Base-by-base conservation (phyloP, 441 rosid species). In the Lepidium campestre region DNA sequence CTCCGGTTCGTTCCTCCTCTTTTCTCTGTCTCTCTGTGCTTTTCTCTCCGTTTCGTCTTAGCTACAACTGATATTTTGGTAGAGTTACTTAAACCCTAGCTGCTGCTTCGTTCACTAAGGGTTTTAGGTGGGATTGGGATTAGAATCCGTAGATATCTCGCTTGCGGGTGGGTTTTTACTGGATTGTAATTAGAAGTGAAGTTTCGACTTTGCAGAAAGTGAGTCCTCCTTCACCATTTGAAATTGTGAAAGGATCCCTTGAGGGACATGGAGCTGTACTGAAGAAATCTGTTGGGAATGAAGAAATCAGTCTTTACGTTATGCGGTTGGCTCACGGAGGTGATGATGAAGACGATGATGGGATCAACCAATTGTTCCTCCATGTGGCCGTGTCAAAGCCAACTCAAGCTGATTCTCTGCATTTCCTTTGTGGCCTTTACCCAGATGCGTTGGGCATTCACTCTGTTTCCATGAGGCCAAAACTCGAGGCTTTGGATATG, bases 371-470 rank as follows among this genome's bases (percentile, higher is more conserved):
- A 76, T 50, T 89, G 77, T 92, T 88, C 63, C 86, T 92, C 39
- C 96, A 85, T 35, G 95, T 92, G 20, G 82, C 86, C 66, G 85
- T 92, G 17, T 79, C 89, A 20, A 90, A 92, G 85, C 89, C 83
- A 23, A 83, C 68, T 14, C 86, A 82, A 46, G 67, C 73, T 53
- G 73, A 85, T 19, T 86, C 91, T 39, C 60, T 88, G 67, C 90
- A 84, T 66, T 85, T 88, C 61, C 85, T 90, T 4, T 90, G 97
- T 15, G 98, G 89, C 5, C 71, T 92, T 78, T 88, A 88, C 80
- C 96, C 93, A 0, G 98, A 90, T 73, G 97, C 98, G 0, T 69
- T 90, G 52, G 96, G 97, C 17, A 90, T 92, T 69, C 96, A 88
- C 73, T 86, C 91, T 1, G 82, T 92, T 74, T 82, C 87, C 1